Evolutionary conservation across 306 rosid species (phyloP).

Genomic region (Cucurbita pepo): DNA sequence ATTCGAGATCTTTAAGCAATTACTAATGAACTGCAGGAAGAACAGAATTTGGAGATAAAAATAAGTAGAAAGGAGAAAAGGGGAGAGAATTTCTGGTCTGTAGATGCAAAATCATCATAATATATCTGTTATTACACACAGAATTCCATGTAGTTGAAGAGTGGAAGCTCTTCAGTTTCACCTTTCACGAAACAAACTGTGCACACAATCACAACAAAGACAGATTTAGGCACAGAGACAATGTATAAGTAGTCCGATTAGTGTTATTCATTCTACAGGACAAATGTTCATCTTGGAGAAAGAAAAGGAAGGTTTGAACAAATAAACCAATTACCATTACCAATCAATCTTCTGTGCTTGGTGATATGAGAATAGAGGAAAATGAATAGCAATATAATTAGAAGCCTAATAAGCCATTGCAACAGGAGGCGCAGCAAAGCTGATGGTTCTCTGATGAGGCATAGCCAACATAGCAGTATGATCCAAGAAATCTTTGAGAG

Average conservation of each 20-base stretch:
- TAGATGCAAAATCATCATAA: background rate
- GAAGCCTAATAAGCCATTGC: constrained; percentile 79
- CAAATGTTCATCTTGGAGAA: constrained; percentile 6
- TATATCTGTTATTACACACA: background rate
- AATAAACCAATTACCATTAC: constrained; percentile 40
- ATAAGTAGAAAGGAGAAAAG: background rate
- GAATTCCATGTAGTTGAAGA: background rate
- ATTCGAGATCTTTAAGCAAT: background rate
- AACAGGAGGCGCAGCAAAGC: constrained; percentile 26
- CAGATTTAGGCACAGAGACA: background rate
- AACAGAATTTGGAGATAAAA: background rate
- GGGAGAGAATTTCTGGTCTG: background rate
- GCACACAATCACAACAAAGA: background rate
- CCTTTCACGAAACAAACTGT: background rate
- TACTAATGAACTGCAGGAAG: background rate
- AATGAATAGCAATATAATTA: background rate
- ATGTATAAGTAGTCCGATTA: background rate
- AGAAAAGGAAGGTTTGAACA: constrained; percentile 23
- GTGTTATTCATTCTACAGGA: constrained; percentile 34
- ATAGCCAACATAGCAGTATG: constrained; percentile 88
- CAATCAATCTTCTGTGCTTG: constrained; percentile 12
- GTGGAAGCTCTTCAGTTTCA: background rate
- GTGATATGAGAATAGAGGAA: background rate
- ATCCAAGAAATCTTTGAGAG: constrained; percentile 86
- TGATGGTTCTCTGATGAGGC: constrained; percentile 75